Conservation (phyloP, 2,329 filamentous ascomycete species). For the Ascochyta pisi region DNA sequence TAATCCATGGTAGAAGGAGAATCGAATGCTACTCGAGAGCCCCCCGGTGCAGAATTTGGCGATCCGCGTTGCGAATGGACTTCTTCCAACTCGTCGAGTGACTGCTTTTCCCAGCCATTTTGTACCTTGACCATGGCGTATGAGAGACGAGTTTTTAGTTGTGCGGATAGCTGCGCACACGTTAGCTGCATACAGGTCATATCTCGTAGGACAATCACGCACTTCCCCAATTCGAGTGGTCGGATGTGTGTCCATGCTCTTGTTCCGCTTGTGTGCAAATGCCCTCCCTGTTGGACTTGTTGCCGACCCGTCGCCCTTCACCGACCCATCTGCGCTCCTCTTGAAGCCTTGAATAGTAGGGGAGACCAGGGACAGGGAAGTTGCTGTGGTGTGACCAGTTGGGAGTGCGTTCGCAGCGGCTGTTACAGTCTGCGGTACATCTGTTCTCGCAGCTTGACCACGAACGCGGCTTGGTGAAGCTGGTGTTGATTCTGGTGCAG, state of each 20-base stretch:
- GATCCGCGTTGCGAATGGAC: slow-evolving; percentile 73
- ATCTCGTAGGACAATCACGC: slow-evolving; percentile 41
- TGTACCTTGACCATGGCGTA: slow-evolving; percentile 94
- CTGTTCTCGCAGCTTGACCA: slow-evolving; percentile 39
- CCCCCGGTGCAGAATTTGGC: slow-evolving; percentile 65
- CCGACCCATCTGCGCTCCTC: slow-evolving; percentile 76
- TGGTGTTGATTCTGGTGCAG: slow-evolving; percentile 24
- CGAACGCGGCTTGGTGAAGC: slow-evolving; percentile 60
- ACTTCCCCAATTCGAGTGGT: slow-evolving; percentile 79
- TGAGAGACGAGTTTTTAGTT: slow-evolving; percentile 82
- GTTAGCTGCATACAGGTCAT: slow-evolving; percentile 31
- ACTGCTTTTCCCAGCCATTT: slow-evolving; percentile 83
- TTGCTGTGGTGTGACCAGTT: slow-evolving; percentile 44
- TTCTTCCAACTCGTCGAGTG: slow-evolving; percentile 78
- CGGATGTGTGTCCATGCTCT: slow-evolving; percentile 70
- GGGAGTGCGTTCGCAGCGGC: slow-evolving; percentile 34
- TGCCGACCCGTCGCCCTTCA: slow-evolving; percentile 57
- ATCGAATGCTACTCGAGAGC: slow-evolving; percentile 38
- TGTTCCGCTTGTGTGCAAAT: slow-evolving; percentile 71
- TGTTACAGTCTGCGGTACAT: slow-evolving; percentile 33
- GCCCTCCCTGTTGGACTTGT: slow-evolving; percentile 20
- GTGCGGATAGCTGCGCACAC: slow-evolving; percentile 69
- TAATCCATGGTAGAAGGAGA: slow-evolving; percentile 38
- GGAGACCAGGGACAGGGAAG: slow-evolving; percentile 52
- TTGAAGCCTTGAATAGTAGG: slow-evolving; percentile 64